Base-by-base conservation (phyloP, 768 basidiomycete species). In the Tulasnella sp. region DNA sequence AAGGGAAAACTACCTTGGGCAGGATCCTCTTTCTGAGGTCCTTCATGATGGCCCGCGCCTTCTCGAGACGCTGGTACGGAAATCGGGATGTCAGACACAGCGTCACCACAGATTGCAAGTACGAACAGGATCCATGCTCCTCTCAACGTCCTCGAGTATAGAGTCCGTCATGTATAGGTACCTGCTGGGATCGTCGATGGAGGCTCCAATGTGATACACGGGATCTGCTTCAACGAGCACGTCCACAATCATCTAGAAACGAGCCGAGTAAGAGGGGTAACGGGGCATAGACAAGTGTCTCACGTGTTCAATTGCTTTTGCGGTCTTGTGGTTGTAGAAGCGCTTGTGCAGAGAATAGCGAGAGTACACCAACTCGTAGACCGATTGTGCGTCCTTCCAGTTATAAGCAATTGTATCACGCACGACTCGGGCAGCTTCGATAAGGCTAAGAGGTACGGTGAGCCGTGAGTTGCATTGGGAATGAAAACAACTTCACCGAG, bases 251-350 rank as follows among this genome's bases (percentile, higher is more conserved):
- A 90, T 90, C 63, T 82, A 78, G n/a, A 19, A 9, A 19, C 5
- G 15, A 17, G 50, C 23, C 37, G 25, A 21, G 25, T 25, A 29
- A 46, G 15, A 21, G 14, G 12, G 34, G 17, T 11, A 2, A 35
- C 31, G 6, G 15, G 1, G 17, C n/a, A 36, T 6, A 12, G 32
- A 32, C 15, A 17, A 17, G 25, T 6, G 7, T 11, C 55, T 3
- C 6, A 57, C 55, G 35, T 57, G 32, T 66, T 88, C 88, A 49
- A 89, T 82, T 0, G 84, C 80, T 62, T 77, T 83, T 2, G 84
- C 86, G 1, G 84, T 79, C 66, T 88, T 88, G 67, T 90, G 87
- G 59, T 79, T 81, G 62, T 90, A 91, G n/a, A 87, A 75, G 6
- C 75, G 76, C 65, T 88, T 90, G 68, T 88, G 86, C n/a, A 90